These are phyloP conservation scores for Coelastrella sp. DNA, from an alignment of 139 green algal species.

Conservation along the genomic window DNA sequence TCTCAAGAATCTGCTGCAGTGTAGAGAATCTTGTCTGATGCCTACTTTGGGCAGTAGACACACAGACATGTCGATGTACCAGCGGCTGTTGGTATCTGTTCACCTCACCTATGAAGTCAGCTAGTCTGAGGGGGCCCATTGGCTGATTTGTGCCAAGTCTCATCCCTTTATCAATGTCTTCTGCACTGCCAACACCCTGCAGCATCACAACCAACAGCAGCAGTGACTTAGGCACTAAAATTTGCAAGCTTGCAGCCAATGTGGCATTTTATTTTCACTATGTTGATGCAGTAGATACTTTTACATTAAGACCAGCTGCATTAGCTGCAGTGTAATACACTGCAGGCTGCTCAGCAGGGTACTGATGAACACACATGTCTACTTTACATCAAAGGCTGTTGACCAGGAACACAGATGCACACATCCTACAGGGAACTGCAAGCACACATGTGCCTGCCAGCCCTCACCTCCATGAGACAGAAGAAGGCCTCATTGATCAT, in stretches of 20 bases:
- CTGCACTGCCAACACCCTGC: constrained; percentile 74
- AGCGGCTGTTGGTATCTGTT: background rate
- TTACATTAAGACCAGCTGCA: background rate
- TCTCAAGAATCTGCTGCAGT: too few relatives aligned
- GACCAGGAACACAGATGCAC: background rate
- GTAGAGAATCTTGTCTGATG: too few relatives aligned
- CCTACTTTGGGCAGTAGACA: too few relatives aligned
- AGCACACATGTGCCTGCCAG: background rate
- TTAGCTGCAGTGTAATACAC: background rate
- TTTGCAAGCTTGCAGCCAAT: too few relatives aligned
- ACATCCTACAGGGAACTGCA: background rate
- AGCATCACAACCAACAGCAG: background rate
- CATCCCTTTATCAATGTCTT: constrained; percentile 91
- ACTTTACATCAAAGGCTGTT: background rate
- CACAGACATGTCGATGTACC: too few relatives aligned
- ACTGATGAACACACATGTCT: background rate
- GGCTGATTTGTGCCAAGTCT: constrained; percentile 88
- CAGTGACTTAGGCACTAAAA: background rate
- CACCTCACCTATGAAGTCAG: constrained; percentile 80
- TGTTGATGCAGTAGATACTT: background rate
- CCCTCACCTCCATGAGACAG: constrained; percentile 78
- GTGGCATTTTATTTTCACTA: too few relatives aligned
- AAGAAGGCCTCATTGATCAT: constrained; percentile 97
- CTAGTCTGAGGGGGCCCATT: constrained; percentile 84
- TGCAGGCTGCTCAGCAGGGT: too few relatives aligned